Evolutionary conservation across 2,329 filamentous ascomycete species (phyloP).

Genomic region (Chaetomiaceae sp.): DNA sequence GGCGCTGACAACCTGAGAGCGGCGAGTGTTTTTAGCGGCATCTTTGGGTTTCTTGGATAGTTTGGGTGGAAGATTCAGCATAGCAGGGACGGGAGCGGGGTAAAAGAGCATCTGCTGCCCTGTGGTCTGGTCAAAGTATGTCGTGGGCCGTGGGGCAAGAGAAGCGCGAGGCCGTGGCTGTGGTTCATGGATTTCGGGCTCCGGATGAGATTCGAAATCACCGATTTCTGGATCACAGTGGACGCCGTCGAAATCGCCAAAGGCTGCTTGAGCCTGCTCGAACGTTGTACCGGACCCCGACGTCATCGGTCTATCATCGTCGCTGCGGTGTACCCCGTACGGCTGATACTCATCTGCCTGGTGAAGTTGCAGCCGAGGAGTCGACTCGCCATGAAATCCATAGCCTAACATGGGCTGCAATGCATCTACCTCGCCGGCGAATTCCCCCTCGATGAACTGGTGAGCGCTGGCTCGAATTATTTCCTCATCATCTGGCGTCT

Average conservation of each 20-base stretch:
- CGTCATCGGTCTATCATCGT: constrained; percentile 44
- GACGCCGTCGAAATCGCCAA: constrained; percentile 77
- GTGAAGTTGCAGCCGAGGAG: constrained; percentile 26
- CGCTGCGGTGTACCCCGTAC: constrained; percentile 17
- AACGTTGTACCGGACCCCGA: constrained; percentile 57
- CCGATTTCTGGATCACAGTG: constrained; percentile 59
- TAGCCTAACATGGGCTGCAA: constrained; percentile 22
- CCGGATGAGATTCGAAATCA: constrained; percentile 22
- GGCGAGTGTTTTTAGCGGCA: constrained; percentile 60
- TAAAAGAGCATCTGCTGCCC: constrained; percentile 89
- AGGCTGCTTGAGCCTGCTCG: constrained; percentile 62
- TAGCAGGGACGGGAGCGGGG: constrained; percentile 86
- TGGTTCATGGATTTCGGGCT: constrained; percentile 13
- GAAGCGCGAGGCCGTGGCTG: constrained; percentile 22
- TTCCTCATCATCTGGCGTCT: constrained; percentile 37
- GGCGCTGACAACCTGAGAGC: constrained; percentile 66
- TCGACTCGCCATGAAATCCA: constrained; percentile 6
- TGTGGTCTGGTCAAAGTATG: constrained; percentile 59
- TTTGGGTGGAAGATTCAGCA: constrained; percentile 87
- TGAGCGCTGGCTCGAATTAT: constrained; percentile 34
- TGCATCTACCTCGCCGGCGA: constrained; percentile 19
- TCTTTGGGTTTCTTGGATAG: constrained; percentile 69
- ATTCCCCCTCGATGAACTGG: constrained; percentile 35
- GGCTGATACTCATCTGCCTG: constrained; percentile 22
- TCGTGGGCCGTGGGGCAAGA: constrained; percentile 43